A percentile compares a stretch with the other conserved stretches of the same genome.
These are phyloP conservation scores for Coemansia sp. DNA, from an alignment of 192 early-diverging fungal genomes.

Conservation along the genomic window DNA sequence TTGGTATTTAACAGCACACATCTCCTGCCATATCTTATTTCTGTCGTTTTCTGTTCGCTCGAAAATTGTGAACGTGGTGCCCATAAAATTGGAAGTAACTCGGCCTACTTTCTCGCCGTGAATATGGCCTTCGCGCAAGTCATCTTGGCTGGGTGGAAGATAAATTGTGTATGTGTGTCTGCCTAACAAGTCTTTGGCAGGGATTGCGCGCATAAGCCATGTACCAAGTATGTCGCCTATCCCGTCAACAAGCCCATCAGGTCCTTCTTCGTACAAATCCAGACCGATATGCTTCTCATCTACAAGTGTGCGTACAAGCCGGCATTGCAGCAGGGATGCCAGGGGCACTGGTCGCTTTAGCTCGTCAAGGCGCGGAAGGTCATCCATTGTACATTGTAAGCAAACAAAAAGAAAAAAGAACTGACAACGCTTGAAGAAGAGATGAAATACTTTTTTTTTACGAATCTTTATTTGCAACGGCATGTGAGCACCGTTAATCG, in stretches of 20 bases:
- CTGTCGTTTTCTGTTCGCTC: constrained; percentile 59
- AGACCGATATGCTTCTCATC: background rate
- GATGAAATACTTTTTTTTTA: too few relatives aligned
- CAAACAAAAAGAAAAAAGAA: background rate
- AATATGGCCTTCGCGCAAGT: background rate
- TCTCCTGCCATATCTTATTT: constrained; percentile 19
- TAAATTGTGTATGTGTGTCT: constrained; percentile 13
- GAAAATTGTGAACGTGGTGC: constrained; percentile 79
- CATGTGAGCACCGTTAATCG: background rate
- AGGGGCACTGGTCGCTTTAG: constrained; percentile 9
- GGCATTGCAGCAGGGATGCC: constrained; percentile 15
- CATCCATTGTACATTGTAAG: background rate
- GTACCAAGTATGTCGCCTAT: constrained; percentile 6
- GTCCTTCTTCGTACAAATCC: constrained; percentile 15
- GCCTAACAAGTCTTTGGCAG: background rate
- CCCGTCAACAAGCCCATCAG: background rate
- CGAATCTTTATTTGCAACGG: too few relatives aligned
- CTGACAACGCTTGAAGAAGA: background rate
- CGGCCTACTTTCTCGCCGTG: constrained; percentile 11
- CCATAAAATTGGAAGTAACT: constrained; percentile 73
- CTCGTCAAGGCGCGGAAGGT: background rate
- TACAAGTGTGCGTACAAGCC: constrained; percentile 7
- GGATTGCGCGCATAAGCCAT: constrained; percentile 7
- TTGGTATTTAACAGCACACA: constrained; percentile 72
- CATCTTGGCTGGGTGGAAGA: background rate